Base-by-base conservation (phyloP, 2,329 filamentous ascomycete genomes). In the Hirsutella minnesotensis region DNA sequence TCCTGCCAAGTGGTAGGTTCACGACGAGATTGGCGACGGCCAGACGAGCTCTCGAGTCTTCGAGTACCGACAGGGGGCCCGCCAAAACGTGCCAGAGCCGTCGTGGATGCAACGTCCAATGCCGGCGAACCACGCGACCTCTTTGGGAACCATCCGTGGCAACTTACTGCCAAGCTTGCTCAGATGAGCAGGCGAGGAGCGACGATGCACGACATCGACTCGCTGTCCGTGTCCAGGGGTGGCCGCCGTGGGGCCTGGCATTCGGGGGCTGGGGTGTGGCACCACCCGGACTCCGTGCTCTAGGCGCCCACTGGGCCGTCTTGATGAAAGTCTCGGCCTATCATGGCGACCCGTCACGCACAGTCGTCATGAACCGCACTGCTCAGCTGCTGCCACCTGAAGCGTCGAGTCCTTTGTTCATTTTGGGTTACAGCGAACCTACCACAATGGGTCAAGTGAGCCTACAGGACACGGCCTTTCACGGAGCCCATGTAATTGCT, bases 141-240 rank as follows among this genome's bases (percentile, higher is more conserved):
- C 39, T 45, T 29, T 47, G 45, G 40, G 44, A 41, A 43, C 42
- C 49, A 45, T 53, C 49, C 53, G 59, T 53, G 54, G 58, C 56
- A 56, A 52, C 41, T 47, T 45, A 45, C 16, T 19, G 40, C 21
- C 19, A 18, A 9, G 13, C 36, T 21, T 18, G 24, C n/a, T n/a
- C 10, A 12, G 39, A 31, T 41, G 31, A 16, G 31, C 31, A 13
- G 31, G 15, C 5, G 15, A 13, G 15, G n/a, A 13, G n/a, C 45
- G 47, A 50, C 39, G 44, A 59, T 59, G 59, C 58, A 60, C 55
- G 54, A 60, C 61, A 68, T 68, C 62, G 59, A 67, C 63, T 69
- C 62, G 62, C 60, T 60, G 54, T 54, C 42, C n/a, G 44, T 53
- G 53, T 50, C 48, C 50, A 52, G 49, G 54, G 24, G 24, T 7